A percentile compares a stretch with the other conserved stretches of the same genome.
Evolutionary conservation across 2,329 filamentous ascomycete genomes (phyloP).

Genomic region (Fusarium neocosmosporiellum): DNA sequence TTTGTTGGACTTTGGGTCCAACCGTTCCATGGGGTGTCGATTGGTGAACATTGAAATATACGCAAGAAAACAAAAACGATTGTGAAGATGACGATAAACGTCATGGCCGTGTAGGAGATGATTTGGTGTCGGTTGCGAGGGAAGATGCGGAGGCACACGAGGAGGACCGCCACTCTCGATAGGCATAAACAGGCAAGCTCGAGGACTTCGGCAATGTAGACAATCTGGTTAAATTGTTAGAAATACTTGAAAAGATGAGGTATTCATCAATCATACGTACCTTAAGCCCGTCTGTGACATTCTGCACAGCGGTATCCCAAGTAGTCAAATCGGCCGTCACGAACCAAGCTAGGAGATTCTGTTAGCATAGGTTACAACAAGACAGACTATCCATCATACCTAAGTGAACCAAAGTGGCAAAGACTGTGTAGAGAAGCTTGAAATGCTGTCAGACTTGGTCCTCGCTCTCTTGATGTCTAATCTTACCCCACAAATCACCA

Average conservation of each 20-base stretch:
- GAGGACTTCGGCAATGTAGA: slow-evolving; percentile 47
- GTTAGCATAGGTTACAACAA: not conserved
- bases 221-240: slow-evolving; percentile 34
- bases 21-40: slow-evolving; percentile 49
- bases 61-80: slow-evolving; percentile 50
- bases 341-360: slow-evolving; percentile 12
- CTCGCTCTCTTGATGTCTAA: too few species aligned
- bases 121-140: slow-evolving; percentile 48
- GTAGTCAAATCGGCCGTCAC: not conserved
- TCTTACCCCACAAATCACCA: slow-evolving; percentile 50
- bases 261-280: slow-evolving; percentile 3
- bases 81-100: slow-evolving; percentile 49
- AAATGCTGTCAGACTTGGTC: slow-evolving; percentile 4
- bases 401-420: slow-evolving; percentile 23
- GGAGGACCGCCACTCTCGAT: slow-evolving; percentile 53
- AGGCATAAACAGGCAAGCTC: slow-evolving; percentile 53
- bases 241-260: not conserved
- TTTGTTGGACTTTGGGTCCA: slow-evolving; percentile 28
- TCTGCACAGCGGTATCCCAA: slow-evolving; percentile 9
- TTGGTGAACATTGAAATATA: slow-evolving; percentile 55
- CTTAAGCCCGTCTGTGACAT: slow-evolving; percentile 26
- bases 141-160: slow-evolving; percentile 54
- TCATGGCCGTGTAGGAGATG: slow-evolving; percentile 48
- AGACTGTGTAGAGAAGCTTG: slow-evolving; percentile 41
- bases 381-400: not conserved